Percentiles rank a stretch among this genome's conserved stretches.
Evolutionary conservation across 805 yeast genomes (phyloP).

Genomic region (Schwanniomyces vanrijiae): DNA sequence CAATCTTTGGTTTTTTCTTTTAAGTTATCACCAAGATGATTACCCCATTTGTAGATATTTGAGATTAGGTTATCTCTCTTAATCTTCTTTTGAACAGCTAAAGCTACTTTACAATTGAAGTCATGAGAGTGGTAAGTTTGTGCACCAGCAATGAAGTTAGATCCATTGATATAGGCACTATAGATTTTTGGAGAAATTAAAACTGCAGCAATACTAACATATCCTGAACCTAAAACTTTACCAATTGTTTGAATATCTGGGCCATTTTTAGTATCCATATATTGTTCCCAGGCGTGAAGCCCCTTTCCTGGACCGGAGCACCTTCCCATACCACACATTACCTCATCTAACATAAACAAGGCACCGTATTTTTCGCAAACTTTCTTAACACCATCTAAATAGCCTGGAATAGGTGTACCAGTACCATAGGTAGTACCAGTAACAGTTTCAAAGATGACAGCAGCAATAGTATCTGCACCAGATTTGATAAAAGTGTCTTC

Average conservation of each 20-base stretch:
- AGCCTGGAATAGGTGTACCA: constrained; percentile 30
- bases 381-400: constrained; percentile 33
- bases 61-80: constrained; percentile 30
- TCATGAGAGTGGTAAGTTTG: constrained; percentile 55
- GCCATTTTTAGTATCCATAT: constrained; percentile 24
- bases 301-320: constrained; percentile 26
- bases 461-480: constrained; percentile 45
- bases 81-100: constrained; percentile 43
- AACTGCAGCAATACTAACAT: constrained; percentile 40
- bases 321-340: constrained; percentile 60
- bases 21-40: constrained; percentile 38
- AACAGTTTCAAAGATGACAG: constrained; percentile 46
- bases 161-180: background rate
- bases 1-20: constrained; percentile 12
- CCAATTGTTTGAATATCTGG: constrained; percentile 53
- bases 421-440: constrained; percentile 47
- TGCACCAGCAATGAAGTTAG: constrained; percentile 16
- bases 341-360: constrained; percentile 52
- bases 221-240: constrained; percentile 26
- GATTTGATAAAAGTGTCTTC: constrained; percentile 41
- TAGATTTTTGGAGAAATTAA: constrained; percentile 10
- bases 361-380: constrained; percentile 54
- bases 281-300: constrained; percentile 48
- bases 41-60: constrained; percentile 46
- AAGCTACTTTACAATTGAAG: constrained; percentile 46